Evolutionary conservation across 352 stramenopile genomes (phyloP).

Genomic region (Pythium rhizo-oryzae): DNA sequence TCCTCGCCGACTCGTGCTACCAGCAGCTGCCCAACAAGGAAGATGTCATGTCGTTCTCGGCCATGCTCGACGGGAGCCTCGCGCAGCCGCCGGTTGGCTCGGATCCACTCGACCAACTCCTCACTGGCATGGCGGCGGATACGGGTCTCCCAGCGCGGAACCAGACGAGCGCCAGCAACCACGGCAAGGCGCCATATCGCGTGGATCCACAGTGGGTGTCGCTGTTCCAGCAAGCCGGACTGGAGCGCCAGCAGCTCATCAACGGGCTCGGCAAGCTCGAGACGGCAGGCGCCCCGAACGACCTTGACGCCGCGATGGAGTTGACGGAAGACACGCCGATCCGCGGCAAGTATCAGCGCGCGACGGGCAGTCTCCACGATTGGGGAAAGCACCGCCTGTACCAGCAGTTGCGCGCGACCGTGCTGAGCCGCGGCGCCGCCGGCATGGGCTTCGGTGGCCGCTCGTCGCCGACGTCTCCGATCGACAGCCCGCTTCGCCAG

Average conservation of each 20-base stretch:
- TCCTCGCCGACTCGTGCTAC: slow-evolving; percentile 11
- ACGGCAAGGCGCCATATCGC: slow-evolving; percentile 12
- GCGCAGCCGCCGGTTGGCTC: slow-evolving; percentile 3
- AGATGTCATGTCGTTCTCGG: slow-evolving; percentile 21
- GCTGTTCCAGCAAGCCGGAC: slow-evolving; percentile 27
- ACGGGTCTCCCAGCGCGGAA: slow-evolving; percentile 10
- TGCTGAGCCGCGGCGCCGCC: slow-evolving; percentile 16
- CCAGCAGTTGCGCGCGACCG: slow-evolving; percentile 25
- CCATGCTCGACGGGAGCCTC: slow-evolving; percentile 10
- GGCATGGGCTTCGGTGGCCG: slow-evolving; percentile 1
- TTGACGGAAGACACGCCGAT: slow-evolving; percentile 22
- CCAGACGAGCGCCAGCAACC: slow-evolving; percentile 6
- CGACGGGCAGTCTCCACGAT: slow-evolving; percentile 16
- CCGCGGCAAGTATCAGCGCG: slow-evolving; percentile 29
- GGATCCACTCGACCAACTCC: slow-evolving; percentile 28
- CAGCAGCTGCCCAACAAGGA: slow-evolving; percentile 23
- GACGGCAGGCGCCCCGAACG: background rate
- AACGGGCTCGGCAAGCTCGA: slow-evolving; percentile 24
- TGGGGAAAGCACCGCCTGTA: slow-evolving; percentile 32
- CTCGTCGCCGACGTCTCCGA: slow-evolving; percentile 21
- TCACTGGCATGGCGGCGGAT: slow-evolving; percentile 23
- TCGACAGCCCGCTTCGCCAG: slow-evolving; percentile 29
- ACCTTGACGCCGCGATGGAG: slow-evolving; percentile 22
- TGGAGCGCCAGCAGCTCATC: slow-evolving; percentile 28
- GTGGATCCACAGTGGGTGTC: slow-evolving; percentile 29